Percentiles rank a stretch among this genome's conserved stretches.
Evolutionary conservation across 495 filamentous ascomycete species (phyloP).

Genomic region (Penicillium bovifimosum): DNA sequence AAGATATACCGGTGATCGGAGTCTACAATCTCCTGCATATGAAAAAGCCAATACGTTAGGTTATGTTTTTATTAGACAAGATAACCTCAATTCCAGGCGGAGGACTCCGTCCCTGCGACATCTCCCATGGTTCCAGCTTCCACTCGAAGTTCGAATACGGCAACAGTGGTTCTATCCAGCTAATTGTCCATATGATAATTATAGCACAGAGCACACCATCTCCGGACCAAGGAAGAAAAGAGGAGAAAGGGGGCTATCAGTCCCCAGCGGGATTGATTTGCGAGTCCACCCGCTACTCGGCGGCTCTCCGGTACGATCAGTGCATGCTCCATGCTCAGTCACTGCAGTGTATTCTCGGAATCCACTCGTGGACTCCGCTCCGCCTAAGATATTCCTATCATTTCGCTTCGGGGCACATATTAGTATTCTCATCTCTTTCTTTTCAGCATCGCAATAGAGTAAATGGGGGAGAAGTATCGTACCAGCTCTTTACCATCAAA

Average conservation of each 20-base stretch:
- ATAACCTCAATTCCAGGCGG: neutral
- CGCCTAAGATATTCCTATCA: no score
- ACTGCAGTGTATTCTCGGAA: neutral
- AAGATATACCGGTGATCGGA: constrained; percentile 19
- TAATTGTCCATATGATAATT: neutral
- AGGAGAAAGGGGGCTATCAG: constrained; percentile 9
- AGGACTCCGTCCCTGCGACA: neutral
- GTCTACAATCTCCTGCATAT: constrained; percentile 8
- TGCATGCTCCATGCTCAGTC: neutral
- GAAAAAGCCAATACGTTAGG: neutral
- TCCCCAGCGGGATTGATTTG: constrained; percentile 1
- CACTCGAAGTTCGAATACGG: neutral
- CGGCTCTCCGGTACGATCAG: constrained; percentile 23
- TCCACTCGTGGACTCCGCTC: no score
- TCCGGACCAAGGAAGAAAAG: constrained; percentile 7
- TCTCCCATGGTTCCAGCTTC: neutral
- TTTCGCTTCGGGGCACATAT: neutral
- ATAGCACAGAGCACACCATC: neutral
- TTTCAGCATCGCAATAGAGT: neutral
- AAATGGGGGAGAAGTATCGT: no score
- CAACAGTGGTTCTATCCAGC: neutral
- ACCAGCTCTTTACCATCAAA: neutral
- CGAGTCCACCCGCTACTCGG: constrained; percentile 9
- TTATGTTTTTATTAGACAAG: neutral
- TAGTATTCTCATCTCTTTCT: neutral